These are phyloP conservation scores for Clarireedia paspali DNA, from an alignment of 2,329 filamentous ascomycete species.

Conservation along the genomic window DNA sequence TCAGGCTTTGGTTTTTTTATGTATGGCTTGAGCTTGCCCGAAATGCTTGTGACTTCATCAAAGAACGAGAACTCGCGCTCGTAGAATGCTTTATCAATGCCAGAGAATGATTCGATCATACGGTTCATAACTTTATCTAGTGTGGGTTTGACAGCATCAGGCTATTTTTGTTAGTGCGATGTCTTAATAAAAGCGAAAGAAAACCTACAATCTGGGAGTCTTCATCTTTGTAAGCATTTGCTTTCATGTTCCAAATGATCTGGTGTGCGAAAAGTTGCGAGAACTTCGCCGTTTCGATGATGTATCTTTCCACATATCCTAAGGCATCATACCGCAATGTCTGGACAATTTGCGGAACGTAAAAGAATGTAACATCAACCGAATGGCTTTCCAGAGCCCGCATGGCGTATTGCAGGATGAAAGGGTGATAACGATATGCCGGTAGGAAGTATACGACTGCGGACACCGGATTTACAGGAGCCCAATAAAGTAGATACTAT, in stretches of 20 bases:
- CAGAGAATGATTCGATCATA: constrained; percentile 75
- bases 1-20: constrained; percentile 90
- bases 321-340: constrained; percentile 85
- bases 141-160: constrained; percentile 87
- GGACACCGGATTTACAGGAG: constrained; percentile 83
- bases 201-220: constrained; percentile 69
- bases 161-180: constrained; percentile 37
- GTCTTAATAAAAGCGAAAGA: background rate
- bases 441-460: constrained; percentile 92
- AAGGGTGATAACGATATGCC: constrained; percentile 82
- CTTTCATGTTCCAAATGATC: constrained; percentile 99
- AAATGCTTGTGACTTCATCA: constrained; percentile 90
- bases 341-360: constrained; percentile 97
- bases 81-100: constrained; percentile 76
- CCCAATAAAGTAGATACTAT: constrained; percentile 87
- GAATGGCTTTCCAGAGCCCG: constrained; percentile 87
- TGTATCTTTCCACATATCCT: constrained; percentile 93
- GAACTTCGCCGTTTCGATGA: constrained; percentile 91
- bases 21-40: constrained; percentile 87
- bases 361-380: constrained; percentile 97
- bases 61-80: constrained; percentile 98
- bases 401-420: constrained; percentile 95
- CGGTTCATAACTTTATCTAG: constrained; percentile 83
- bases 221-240: constrained; percentile 96
- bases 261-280: constrained; percentile 99